A percentile compares a stretch with the other conserved stretches of the same genome.
Evolutionary conservation across 768 basidiomycete species (phyloP).

Genomic region (Leccinum longicurvipes): DNA sequence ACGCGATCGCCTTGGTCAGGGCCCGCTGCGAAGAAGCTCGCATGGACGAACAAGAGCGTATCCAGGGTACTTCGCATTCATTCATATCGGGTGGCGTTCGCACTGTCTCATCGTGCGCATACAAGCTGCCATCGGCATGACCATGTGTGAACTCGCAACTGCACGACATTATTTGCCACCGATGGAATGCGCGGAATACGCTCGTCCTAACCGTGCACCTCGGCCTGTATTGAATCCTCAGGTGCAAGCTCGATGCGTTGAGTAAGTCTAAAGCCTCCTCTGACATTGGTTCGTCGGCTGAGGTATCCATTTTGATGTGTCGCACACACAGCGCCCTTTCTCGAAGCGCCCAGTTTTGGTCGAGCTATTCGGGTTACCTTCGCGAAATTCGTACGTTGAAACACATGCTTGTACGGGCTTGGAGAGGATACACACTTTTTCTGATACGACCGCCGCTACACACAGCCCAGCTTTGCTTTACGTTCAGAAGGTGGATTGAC

Average conservation of each 20-base stretch:
- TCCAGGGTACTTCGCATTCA: constrained; percentile 44
- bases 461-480: constrained; percentile 72
- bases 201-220: constrained; percentile 1
- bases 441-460: constrained; percentile 16
- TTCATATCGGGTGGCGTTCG: background rate
- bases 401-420: background rate
- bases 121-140: constrained; percentile 73
- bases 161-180: constrained; percentile 66
- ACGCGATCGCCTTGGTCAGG: constrained; percentile 46
- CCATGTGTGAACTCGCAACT: constrained; percentile 75
- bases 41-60: constrained; percentile 56
- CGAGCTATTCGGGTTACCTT: constrained; percentile 80
- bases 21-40: constrained; percentile 53
- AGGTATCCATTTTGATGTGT: constrained; percentile 1
- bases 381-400: constrained; percentile 67
- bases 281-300: background rate
- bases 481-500: constrained; percentile 71
- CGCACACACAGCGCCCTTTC: constrained; percentile 54
- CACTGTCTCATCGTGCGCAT: constrained; percentile 17
- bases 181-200: constrained; percentile 50
- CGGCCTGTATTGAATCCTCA: constrained; percentile 9
- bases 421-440: background rate
- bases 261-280: constrained; percentile 33
- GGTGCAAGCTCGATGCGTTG: constrained; percentile 48
- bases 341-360: constrained; percentile 80